Conservation (phyloP, 306 rosid genomes). For the Ormosia emarginata region DNA sequence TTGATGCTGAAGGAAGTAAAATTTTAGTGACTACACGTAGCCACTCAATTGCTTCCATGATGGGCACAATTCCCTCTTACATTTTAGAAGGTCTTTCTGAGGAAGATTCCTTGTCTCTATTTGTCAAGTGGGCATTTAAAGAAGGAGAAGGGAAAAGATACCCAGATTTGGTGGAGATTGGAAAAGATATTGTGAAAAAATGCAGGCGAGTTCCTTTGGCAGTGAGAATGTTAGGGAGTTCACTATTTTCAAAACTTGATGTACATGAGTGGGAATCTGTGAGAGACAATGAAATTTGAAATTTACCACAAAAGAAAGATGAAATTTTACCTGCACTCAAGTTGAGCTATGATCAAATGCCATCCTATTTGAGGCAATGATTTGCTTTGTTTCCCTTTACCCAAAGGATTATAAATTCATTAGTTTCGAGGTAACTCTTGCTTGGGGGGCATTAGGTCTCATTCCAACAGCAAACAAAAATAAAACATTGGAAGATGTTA, state of each 20-base stretch:
- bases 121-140: conserved; percentile 34
- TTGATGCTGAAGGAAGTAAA: neutral
- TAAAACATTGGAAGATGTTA: conserved; percentile 1
- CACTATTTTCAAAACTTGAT: neutral
- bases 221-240: conserved; percentile 32
- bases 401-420: neutral
- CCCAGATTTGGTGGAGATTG: conserved; percentile 17
- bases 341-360: conserved; percentile 39
- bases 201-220: conserved; percentile 40
- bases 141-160: neutral
- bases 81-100: neutral
- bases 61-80: neutral
- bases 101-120: conserved; percentile 9
- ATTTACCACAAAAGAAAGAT: neutral
- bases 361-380: conserved; percentile 28
- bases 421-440: accelerated
- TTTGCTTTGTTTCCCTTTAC: conserved; percentile 29
- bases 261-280: neutral
- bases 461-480: conserved; percentile 3
- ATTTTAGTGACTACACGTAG: conserved; percentile 15
- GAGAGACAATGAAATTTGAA: conserved; percentile 38
- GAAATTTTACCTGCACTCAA: conserved; percentile 27
- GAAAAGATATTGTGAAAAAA: conserved; percentile 17
- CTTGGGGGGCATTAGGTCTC: conserved; percentile 42
- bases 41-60: neutral